Evolutionary conservation across 2,329 filamentous ascomycete species (phyloP), one percentile per base, ranked within the genome.

Genomic region (Colletotrichum tofieldiae): DNA sequence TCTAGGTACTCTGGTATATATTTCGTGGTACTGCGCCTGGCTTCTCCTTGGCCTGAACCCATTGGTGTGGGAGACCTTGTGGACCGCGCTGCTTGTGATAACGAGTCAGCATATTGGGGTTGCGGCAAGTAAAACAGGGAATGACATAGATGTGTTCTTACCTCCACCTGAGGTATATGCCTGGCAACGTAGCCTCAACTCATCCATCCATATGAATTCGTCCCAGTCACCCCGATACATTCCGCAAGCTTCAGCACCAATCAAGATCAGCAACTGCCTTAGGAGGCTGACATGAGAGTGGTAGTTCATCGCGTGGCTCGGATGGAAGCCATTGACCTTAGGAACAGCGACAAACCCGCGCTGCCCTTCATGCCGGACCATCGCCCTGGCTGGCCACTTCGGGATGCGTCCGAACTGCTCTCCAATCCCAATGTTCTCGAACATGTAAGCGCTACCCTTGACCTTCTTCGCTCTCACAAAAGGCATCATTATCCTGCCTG

Each of bases 301-400:
- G n/a, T 71, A 73, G 64, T 76, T 73, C 23, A 75, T 65, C 5
- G 73, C 71, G 52, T 71, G 39, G 68, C 75, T 76, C 7, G 64
- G 75, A 54, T 76, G 75, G 47, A 75, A 75, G 20, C 68, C 68
- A 29, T 76, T 76, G 26, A 76, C 73, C 32, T 72, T 70, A 2
- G 29, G 35, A 37, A 76, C 26, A 1, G 14, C 6, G 32, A 73
- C 45, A 8, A 68, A 37, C 11, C 32, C 49, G 1, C 52, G 32
- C 14, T 52, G 23, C 14, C 35, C 54, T 41, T 41, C 7, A 0
- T 16, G 35, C 12, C 35, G 35, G 35, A 56, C 7, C 35, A 0
- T 35, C 11, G 51, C 51, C 4, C 1, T 14, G 8, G 6, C 35
- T 18, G 35, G 54, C 54, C n/a, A 41, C 4, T 18, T 56, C 32